Base-by-base conservation (phyloP, 2,329 filamentous ascomycete species). In the Cladosporium sp. region DNA sequence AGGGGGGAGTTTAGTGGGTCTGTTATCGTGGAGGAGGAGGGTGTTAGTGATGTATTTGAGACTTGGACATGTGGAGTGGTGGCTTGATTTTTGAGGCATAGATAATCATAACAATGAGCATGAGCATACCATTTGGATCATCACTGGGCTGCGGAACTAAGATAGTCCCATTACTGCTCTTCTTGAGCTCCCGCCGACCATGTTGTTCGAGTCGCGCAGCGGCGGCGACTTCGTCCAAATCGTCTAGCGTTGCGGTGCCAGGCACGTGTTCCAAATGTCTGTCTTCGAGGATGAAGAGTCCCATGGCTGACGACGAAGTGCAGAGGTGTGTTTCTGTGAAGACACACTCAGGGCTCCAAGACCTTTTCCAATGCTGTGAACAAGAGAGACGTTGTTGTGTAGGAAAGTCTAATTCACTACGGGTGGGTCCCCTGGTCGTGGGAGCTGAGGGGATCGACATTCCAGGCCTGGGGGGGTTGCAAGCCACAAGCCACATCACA, bases 81-180 rank as follows among this genome's bases (percentile, higher is more conserved):
- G n/a, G n/a, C n/a, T n/a, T n/a, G n/a, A n/a, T n/a, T n/a, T n/a
- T n/a, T n/a, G n/a, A n/a, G n/a, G n/a, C n/a, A n/a, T n/a, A n/a
- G n/a, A n/a, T n/a, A n/a, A n/a, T n/a, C n/a, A n/a, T n/a, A n/a
- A n/a, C n/a, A n/a, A n/a, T n/a, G n/a, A n/a, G n/a, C n/a, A 84
- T 80, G 58, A 95, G 75, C 25, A 89, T 91, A 68, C 96, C 91
- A 66, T 94, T 92, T 3, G 88, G 88, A 66, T 95, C 88, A 67
- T 95, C 86, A 55, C 85, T 91, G 2, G 92, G 92, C 63, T 96
- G 92, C 4, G 92, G 92, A 4, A 94, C 85, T 27, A 96, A 80
- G 59, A 96, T 86, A 13, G 55, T 57, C 25, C 58, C 62, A 22
- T 59, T 55, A 22, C 54, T 59, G 55, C 51, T 61, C 51, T 51